phyloP scores from a whole-genome alignment of 2,329 filamentous ascomycete genomes.

The Seiridium cupressi region DNA sequence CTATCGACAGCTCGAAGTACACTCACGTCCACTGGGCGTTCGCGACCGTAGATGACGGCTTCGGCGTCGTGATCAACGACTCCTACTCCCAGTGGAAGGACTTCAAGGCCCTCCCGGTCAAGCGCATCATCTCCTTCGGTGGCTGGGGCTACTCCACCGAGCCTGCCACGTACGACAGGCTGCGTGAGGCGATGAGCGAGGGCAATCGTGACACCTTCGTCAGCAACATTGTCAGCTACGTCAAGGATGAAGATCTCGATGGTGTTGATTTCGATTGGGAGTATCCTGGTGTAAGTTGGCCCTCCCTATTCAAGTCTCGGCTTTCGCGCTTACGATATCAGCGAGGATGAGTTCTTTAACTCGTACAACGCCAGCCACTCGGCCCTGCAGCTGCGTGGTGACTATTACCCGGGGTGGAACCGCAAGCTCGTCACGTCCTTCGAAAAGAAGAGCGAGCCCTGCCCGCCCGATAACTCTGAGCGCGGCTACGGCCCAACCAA shows the following conservation, averaged over 20 bases:
- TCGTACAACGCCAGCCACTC: too few species aligned
- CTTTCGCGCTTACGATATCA: neutral
- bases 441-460: constrained; percentile 5
- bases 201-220: constrained; percentile 30
- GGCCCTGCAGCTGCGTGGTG: neutral
- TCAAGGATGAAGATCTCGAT: constrained; percentile 24
- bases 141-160: constrained; percentile 40
- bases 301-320: neutral
- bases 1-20: constrained; percentile 12
- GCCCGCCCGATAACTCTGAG: constrained; percentile 15
- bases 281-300: constrained; percentile 4
- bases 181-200: constrained; percentile 28
- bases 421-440: neutral
- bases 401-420: neutral
- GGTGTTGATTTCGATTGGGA: constrained; percentile 12
- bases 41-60: constrained; percentile 12
- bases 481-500: constrained; percentile 8
- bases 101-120: constrained; percentile 25
- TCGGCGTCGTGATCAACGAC: neutral
- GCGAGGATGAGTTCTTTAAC: too few species aligned
- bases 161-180: constrained; percentile 29
- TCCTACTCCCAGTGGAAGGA: neutral
- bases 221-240: constrained; percentile 27
- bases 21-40: constrained; percentile 31
- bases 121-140: constrained; percentile 39